Evolutionary conservation across 2,329 filamentous ascomycete genomes (phyloP), one percentile per base, ranked within the genome.

Genomic region (Penicillium sp.): DNA sequence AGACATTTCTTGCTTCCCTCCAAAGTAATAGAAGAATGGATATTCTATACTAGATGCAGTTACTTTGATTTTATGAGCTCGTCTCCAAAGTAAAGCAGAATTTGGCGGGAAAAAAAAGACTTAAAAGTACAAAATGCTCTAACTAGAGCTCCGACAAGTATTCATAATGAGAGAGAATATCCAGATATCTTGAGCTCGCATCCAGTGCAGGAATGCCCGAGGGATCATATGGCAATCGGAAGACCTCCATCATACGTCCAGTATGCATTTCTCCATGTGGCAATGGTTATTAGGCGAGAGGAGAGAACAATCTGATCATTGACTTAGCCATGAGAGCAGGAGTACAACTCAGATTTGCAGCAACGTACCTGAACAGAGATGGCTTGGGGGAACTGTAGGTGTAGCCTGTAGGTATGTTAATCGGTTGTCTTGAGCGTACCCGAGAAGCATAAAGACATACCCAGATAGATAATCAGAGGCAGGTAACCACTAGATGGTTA

Each of bases 401-500:
- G 78, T 95, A 97, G 63, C 92, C 88, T 93, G 65, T 55, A 28
- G 9, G 19, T 4, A 7, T 18, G 34, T 45, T 45, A 45, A n/a
- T 13, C 13, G 14, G 8, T 18, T 52, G 19, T 38, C 25, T 46
- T 57, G 46, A 54, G 56, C 10, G 30, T 16, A n/a, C 11, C 14
- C 28, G 33, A 39, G 9, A 27, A 12, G 5, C 18, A n/a, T 28
- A 52, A 22, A 52, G 50, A 50, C 75, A 65, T 84, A 93, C 89
- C 93, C 64, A 99, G 86, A 74, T 97, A 99, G 72, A 99, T 81
- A 71, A 99, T 95, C 73, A 99, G 75, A 64, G 93, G 93, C 51
- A 99, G 83, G 75, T 97, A 99, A 72, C 93, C 93, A 79, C 89
- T 95, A 64, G 27, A 49, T 45, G 52, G 52, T 46, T 38, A 41